Base-by-base conservation (phyloP, 2,329 filamentous ascomycete species). In the Cladosporium sphaerospermum region DNA sequence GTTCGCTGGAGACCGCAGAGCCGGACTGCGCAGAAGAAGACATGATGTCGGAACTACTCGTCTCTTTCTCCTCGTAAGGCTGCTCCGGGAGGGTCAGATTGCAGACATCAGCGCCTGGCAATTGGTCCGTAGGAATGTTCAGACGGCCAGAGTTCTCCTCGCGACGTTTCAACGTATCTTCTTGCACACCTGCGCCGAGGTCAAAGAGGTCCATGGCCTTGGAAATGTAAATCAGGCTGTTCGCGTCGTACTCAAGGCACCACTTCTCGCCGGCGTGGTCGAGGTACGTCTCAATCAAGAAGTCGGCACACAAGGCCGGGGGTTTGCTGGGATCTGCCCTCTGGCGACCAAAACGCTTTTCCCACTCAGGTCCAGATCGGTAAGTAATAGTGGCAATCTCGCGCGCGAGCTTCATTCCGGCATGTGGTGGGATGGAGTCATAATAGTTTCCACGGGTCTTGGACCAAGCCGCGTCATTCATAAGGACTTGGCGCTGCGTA, bases 171-270 rank as follows among this genome's bases (percentile, higher is more conserved):
- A 75, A 75, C 2, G 87, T 82, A 16, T 79, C 81, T 3, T 74
- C 70, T 66, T 91, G 88, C 65, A 86, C 84, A 39, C 82, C 78
- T 45, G 76, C 75, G 19, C 93, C 90, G 0, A 99, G 80, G 64
- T 99, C 93, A 69, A 99, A 99, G 10, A 99, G 77, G 67, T 99
- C 93, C 93, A 99, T 99, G 4, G 93, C 93, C 73, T 99, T 99
- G 69, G 89, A 95, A 53, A 99, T 89, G 69, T 99, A 99, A 2
- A 99, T 77, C 37, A 97, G 74, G 65, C 90, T 96, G 72, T 99
- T 99, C 23, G 93, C 84, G 64, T 99, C 93, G 68, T 97, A 97
- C 58, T 93, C 91, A 23, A 99, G 78, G 67, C 90, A 96, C 76
- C 95, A 99, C 71, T 99, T 99, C 75, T 99, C 93, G 16, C 93